Evolutionary conservation across 2,329 filamentous ascomycete species (phyloP), one percentile per base, ranked within the genome.

Genomic region (Cercospora berteroae): DNA sequence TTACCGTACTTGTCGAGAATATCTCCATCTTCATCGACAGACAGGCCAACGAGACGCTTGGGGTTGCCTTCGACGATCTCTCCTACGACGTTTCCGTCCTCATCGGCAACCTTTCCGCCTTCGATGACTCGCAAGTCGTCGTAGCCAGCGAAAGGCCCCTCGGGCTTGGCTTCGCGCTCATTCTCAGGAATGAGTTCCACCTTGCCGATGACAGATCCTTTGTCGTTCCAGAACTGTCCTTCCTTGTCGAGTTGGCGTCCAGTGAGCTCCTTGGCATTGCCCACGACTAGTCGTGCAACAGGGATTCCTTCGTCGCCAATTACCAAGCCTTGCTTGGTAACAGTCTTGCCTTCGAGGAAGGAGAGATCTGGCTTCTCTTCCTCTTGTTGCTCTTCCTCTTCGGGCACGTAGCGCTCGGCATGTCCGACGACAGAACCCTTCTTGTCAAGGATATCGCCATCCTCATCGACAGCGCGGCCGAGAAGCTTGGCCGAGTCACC

Each of bases 11-110:
- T 89, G 82, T 95, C 92, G 63, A 91, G 83, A 42, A 96, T 88
- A 66, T 95, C 92, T 52, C 92, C 92, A 71, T 95, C 92, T 70
- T 92, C 89, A 67, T 96, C 92, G 16, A 95, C 92, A 9, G 83
- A 75, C 57, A 91, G 88, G 13, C 92, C 92, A 50, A 89, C 87
- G 1, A 96, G 85, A 60, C 84, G 82, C 84, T 92, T 93, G 27
- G 85, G 78, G 63, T 72, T 72, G 48, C 86, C 86, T 72, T 87
- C 84, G 16, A 84, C 79, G 42, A 88, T 80, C 57, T 80, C 76
- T 57, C 86, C 86, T 25, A 83, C 82, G 57, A 83, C 77, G 73
- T 84, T 84, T 50, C 79, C 82, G 70, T 84, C 81, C 70, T 83
- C 82, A 69, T 84, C 83, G 62, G 81, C 82, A 67, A 84, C 74